Base-by-base conservation (phyloP, 2,329 filamentous ascomycete species). In the Pezicula radicicola region DNA sequence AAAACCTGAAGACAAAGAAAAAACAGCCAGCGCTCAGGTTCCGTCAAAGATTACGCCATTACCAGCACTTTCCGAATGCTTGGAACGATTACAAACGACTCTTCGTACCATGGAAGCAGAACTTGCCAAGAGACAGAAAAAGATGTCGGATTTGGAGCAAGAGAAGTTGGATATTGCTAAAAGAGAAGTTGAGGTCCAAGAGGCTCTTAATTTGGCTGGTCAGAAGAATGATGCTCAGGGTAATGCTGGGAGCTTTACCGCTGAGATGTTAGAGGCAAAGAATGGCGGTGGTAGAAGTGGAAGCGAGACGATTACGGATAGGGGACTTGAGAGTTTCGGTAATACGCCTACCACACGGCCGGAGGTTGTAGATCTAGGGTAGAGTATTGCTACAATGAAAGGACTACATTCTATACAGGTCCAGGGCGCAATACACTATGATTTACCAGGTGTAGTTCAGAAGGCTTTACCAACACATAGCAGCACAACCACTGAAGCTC, bases 141-240 rank as follows among this genome's bases (percentile, higher is more conserved):
- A 80, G 54, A 82, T 94, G 65, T 81, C 85, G 59, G 83, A 82
- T 44, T 71, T 92, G 46, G 78, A 83, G 59, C 75, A 75, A 53
- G 89, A 95, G 66, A 89, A 86, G 63, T 72, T 76, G 3, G 81
- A 88, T 25, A 81, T 96, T 40, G 70, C 79, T 4, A 75, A 79
- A 55, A 78, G 91, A 52, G 89, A 96, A 69, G 79, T 76, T 5
- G 89, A 94, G 68, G 87, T 97, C 0, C 92, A 97, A 69, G 78
- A 79, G 18, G 72, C 95, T 50, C 73, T 97, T 48, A 87, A 91
- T 65, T 87, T 94, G 66, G 89, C 91, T 0, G 91, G 89, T 0
- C 84, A 89, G 54, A 79, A 82, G 56, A 90, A 87, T 65, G 78
- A 85, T 60, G 77, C 75, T 49, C 63, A 87, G 52, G 78, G 5